Base-by-base conservation (phyloP, 2,329 filamentous ascomycete genomes). In the Colletotrichum camelliae region DNA sequence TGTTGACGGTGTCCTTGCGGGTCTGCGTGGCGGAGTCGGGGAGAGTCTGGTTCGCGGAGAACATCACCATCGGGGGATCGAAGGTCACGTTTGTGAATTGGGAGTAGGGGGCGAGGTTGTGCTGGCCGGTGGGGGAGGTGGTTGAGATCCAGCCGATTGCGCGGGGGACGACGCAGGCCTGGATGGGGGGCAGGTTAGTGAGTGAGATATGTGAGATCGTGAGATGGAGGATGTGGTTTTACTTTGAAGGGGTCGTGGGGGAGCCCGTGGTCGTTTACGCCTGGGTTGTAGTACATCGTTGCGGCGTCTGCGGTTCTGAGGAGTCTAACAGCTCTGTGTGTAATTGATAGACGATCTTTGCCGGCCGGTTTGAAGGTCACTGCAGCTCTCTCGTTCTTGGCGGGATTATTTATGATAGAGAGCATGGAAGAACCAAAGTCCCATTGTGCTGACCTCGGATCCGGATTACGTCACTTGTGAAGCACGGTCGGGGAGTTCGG, bases 291-390 rank as follows among this genome's bases (percentile, higher is more conserved):
- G 27, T 48, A 71, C 68, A 71, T 71, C 33, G 6, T 35, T 21
- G 58, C 21, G 60, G 79, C n/a, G 75, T 78, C 15, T 86, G 78
- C 4, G 79, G 7, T 27, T 7, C 2, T 37, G 10, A 5, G 1
- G 43, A 1, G n/a, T 48, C n/a, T 48, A 48, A 4, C n/a, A 16
- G 43, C 21, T 21, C n/a, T 52, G 10, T 52, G 43, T 52, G 43
- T 21, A 52, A 52, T n/a, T 52, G 10, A 52, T 0, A 52, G 43
- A 52, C n/a, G 10, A 13, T 52, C 5, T 21, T 21, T 21, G 6
- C 6, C n/a, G 1, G 10, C 5, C n/a, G n/a, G 0, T 52, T 13
- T 52, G 10, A 52, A 52, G 4, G 3, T 7, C 43, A 13, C n/a
- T 21, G 43, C 0, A 0, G 10, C 43, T 52, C n/a, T 13, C 0